Evolutionary conservation across 2,329 filamentous ascomycete genomes (phyloP).

Genomic region (Phaeosphaeriaceae sp.): DNA sequence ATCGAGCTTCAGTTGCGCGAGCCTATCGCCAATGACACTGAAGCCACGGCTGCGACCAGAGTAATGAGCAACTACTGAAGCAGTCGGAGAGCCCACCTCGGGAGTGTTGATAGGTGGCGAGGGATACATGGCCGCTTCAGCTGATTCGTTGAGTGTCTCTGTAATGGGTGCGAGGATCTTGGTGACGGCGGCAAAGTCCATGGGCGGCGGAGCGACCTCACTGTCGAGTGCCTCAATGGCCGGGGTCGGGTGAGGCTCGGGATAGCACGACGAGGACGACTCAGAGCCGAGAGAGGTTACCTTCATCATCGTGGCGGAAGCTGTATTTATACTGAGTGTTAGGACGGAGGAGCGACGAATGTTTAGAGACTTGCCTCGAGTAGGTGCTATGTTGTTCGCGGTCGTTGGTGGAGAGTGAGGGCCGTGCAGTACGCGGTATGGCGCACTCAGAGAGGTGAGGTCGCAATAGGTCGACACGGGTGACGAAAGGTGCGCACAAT

Average conservation of each 20-base stretch:
- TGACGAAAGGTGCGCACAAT: background rate
- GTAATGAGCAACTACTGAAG: slow-evolving; percentile 25
- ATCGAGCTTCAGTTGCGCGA: slow-evolving; percentile 67
- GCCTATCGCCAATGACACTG: slow-evolving; percentile 85
- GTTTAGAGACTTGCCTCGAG: background rate
- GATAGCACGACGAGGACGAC: slow-evolving; percentile 20
- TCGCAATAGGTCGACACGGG: background rate
- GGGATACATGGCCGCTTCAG: slow-evolving; percentile 37
- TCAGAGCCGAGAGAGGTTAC: slow-evolving; percentile 29
- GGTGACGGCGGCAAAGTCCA: slow-evolving; percentile 36
- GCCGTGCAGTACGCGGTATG: background rate
- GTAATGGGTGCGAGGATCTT: slow-evolving; percentile 37
- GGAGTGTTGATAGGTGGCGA: slow-evolving; percentile 43
- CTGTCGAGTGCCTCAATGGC: slow-evolving; percentile 23
- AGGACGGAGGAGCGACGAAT: background rate
- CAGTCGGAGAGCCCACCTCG: slow-evolving; percentile 31
- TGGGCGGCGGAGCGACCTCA: slow-evolving; percentile 19
- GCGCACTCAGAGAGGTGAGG: background rate
- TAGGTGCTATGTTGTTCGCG: background rate
- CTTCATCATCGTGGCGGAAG: slow-evolving; percentile 16
- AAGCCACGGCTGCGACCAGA: slow-evolving; percentile 59
- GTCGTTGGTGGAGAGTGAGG: background rate
- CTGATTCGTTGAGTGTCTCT: slow-evolving; percentile 40
- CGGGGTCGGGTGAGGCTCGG: slow-evolving; percentile 36
- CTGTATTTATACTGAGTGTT: slow-evolving; percentile 5